A percentile compares a stretch with the other conserved stretches of the same genome.
These are phyloP conservation scores for Sarocladiaceae sp. DNA, from an alignment of 2,329 filamentous ascomycete species.

Conservation along the genomic window DNA sequence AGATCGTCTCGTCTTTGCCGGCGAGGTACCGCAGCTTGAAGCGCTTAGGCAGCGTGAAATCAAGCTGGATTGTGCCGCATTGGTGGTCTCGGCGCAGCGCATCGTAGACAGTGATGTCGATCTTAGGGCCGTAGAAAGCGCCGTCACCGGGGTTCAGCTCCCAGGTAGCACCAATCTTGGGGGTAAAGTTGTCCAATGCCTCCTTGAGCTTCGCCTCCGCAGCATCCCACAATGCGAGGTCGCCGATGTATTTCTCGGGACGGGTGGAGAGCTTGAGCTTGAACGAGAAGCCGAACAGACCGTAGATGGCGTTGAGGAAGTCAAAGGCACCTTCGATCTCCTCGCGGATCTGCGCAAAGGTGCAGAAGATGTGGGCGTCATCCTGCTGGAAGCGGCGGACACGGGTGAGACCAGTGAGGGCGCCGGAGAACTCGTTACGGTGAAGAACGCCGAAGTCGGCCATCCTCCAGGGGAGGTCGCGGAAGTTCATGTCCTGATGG, in stretches of 20 bases:
- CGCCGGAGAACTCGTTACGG: slow-evolving; percentile 90
- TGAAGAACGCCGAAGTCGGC: slow-evolving; percentile 95
- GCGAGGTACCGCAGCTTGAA: slow-evolving; percentile 42
- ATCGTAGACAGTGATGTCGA: slow-evolving; percentile 91
- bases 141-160: slow-evolving; percentile 90
- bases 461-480: slow-evolving; percentile 81
- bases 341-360: slow-evolving; percentile 31
- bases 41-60: slow-evolving; percentile 63
- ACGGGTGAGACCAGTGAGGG: slow-evolving; percentile 81
- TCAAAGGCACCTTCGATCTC: slow-evolving; percentile 76
- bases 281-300: slow-evolving; percentile 63
- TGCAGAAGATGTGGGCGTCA: slow-evolving; percentile 92
- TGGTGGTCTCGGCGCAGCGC: slow-evolving; percentile 63
- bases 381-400: slow-evolving; percentile 95
- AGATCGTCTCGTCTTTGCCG: slow-evolving; percentile 39
- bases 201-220: slow-evolving; percentile 76
- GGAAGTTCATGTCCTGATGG: slow-evolving; percentile 75
- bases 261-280: slow-evolving; percentile 92
- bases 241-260: slow-evolving; percentile 80
- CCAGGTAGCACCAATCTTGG: slow-evolving; percentile 61
- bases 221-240: slow-evolving; percentile 79
- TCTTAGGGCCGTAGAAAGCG: slow-evolving; percentile 98
- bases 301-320: slow-evolving; percentile 69
- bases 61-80: slow-evolving; percentile 81
- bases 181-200: slow-evolving; percentile 72